Evolutionary conservation across 495 filamentous ascomycete species (phyloP), one percentile per base, ranked within the genome.

Genomic region (Barbatosphaeria neglecta): DNA sequence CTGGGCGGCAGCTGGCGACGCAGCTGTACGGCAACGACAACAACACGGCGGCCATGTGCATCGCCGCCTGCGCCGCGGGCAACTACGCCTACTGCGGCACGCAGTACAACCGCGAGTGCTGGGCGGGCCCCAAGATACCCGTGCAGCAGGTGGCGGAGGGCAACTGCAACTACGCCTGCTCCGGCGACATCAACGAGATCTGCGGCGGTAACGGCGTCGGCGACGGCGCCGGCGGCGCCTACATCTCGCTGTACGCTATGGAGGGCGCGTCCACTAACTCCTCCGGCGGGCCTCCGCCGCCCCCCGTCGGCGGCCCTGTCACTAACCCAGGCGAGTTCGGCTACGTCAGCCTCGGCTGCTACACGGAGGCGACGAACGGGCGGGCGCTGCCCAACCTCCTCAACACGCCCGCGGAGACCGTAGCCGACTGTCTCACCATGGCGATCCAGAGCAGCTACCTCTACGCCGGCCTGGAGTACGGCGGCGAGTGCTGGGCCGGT

Each of bases 21-120:
- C 61, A 65, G 48, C 40, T 67, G 16, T 67, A 65, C 39, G 52
- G 56, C 6, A 39, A 54, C 11, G 52, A 54, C 42, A 31, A 40
- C 11, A 66, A 57, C 48, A 63, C 54, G 41, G 69, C 68, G 43
- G 62, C 59, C 16, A 60, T 52, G 55, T 73, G 69, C 50, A 62
- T 63, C 25, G 52, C 43, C 37, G 64, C 56, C 22, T 71, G 69
- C 49, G 52, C 50, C 35, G 43, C 41, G 3, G 31, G 48, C 20
- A 65, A 60, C 11, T 70, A 62, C 39, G 61, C 55, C 5, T 74
- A 73, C 47, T 68, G 69, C 22, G 73, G 68, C 6, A 68, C 69
- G 1, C 62, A 77, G 42, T 77, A 73, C 47, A 60, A 70, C 18
- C 47, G 50, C 35, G 70, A 74, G 49, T 76, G 71, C 52, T 73